Evolutionary conservation across 352 stramenopile species (phyloP), one percentile per base, ranked within the genome.

Genomic region (Phytophthora sansomeana): DNA sequence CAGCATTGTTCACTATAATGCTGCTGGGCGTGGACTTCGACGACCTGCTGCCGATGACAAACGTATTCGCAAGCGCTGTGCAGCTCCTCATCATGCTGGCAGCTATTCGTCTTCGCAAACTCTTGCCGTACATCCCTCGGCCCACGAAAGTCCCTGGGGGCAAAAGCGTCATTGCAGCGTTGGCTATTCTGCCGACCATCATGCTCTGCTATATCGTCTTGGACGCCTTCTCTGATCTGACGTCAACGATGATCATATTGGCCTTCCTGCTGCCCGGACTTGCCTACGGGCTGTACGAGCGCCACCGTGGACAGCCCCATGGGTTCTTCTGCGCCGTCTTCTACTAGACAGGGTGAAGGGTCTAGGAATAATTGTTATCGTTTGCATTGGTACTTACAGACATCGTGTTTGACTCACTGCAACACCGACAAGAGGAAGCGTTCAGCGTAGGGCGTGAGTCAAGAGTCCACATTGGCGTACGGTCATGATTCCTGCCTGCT

Each of bases 1-100:
- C 73, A 9, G 48, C 70, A 24, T 14, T 75, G 6, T 56, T 81
- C 50, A 82, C 76, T 1, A 46, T 83, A 0, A 58, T 71, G 28
- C 59, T 89, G 30, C 46, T 79, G 1, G 53, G 60, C 28, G 44
- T 86, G n/a, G 61, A 83, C 39, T 91, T 92, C 53, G 69, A 94
- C 42, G 63, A 82, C 19, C 80, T 93, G 32, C 51, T 97, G 14
- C 83, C 90, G 14, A 82, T 97, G 71, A 72, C 95, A 21, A 98
- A 98, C 72, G 85, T 94, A 7, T 91, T 97, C 38, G 97, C 95
- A 44, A 78, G 89, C 5, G 63, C 91, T 14, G 74, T 90, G 5
- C 78, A 97, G 54, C 44, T 98, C 5, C 77, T 98, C 47, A 94
- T 98, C 57, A 92, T 98, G 57, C 59, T 81, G 10, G 87, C 93